Percentiles rank a stretch among this genome's conserved stretches.
Evolutionary conservation across 2,329 filamentous ascomycete species (phyloP).

Genomic region (Colletotrichum falcatum): DNA sequence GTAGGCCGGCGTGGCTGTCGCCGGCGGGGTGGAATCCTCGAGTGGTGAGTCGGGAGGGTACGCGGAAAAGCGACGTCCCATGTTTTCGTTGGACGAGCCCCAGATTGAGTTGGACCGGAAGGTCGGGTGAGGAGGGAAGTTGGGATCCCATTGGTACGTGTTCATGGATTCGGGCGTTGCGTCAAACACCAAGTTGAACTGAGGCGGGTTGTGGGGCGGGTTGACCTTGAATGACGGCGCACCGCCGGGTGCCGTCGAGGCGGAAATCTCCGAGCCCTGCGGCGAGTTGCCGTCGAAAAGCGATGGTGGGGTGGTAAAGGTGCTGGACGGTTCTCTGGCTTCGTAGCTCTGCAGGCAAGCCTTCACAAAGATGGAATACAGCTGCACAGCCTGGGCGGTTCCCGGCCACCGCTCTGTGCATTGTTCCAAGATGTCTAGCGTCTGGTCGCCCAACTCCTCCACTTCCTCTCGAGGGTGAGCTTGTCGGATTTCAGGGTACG

Average conservation of each 20-base stretch:
- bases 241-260: slow-evolving; percentile 46
- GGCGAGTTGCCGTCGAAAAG: slow-evolving; percentile 63
- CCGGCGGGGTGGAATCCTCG: slow-evolving; percentile 52
- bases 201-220: slow-evolving; percentile 65
- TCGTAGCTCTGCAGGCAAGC: slow-evolving; percentile 93
- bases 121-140: slow-evolving; percentile 59
- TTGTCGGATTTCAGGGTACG: slow-evolving; percentile 84
- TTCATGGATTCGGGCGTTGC: slow-evolving; percentile 66
- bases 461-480: slow-evolving; percentile 80
- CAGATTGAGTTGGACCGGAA: slow-evolving; percentile 78
- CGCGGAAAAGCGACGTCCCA: slow-evolving; percentile 71
- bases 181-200: slow-evolving; percentile 71
- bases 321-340: slow-evolving; percentile 58
- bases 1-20: slow-evolving; percentile 45
- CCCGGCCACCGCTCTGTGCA: slow-evolving; percentile 94
- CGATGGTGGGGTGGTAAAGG: slow-evolving; percentile 60
- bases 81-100: slow-evolving; percentile 64
- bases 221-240: slow-evolving; percentile 55
- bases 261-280: slow-evolving; percentile 55
- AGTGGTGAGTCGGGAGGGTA: slow-evolving; percentile 68
- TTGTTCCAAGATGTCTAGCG: slow-evolving; percentile 81
- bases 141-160: slow-evolving; percentile 57
- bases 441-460: slow-evolving; percentile 77
- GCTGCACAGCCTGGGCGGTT: slow-evolving; percentile 82
- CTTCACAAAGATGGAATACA: slow-evolving; percentile 87